phyloP scores from a whole-genome alignment of 805 yeast species.

The Ogataea trehaloabstinens region DNA sequence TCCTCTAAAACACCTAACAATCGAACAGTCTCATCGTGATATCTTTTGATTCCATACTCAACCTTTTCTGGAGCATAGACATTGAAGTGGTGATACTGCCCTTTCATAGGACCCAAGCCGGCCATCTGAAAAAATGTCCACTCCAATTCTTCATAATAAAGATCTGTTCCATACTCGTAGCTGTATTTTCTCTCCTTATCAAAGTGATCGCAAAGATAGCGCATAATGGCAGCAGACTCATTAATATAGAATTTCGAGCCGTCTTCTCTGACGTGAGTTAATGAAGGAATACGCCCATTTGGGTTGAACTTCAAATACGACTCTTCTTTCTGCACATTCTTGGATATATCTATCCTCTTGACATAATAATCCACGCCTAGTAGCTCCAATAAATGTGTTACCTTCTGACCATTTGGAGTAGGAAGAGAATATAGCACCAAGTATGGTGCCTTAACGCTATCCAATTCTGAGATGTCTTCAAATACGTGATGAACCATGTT shows the following conservation, averaged over 20 bases:
- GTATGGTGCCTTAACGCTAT: constrained; percentile 38
- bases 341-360: constrained; percentile 39
- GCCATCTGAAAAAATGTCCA: constrained; percentile 59
- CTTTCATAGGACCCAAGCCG: constrained; percentile 61
- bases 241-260: constrained; percentile 45
- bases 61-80: constrained; percentile 47
- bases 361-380: constrained; percentile 42
- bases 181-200: constrained; percentile 52
- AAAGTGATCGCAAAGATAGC: constrained; percentile 57
- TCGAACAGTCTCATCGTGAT: constrained; percentile 48
- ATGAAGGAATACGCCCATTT: constrained; percentile 62
- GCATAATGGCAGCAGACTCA: constrained; percentile 63
- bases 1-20: constrained; percentile 53
- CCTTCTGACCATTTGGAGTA: constrained; percentile 48
- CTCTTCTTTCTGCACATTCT: constrained; percentile 49
- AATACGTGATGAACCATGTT: constrained; percentile 31
- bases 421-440: constrained; percentile 40
- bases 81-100: constrained; percentile 53
- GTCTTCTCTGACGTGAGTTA: constrained; percentile 38
- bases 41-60: constrained; percentile 54
- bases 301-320: constrained; percentile 59
- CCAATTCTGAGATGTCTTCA: constrained; percentile 32
- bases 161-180: constrained; percentile 35
- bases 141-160: constrained; percentile 52
- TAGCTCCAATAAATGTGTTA: constrained; percentile 39